phyloP scores from a whole-genome alignment of 345 rosid species.

The Physaria fendleri region DNA sequence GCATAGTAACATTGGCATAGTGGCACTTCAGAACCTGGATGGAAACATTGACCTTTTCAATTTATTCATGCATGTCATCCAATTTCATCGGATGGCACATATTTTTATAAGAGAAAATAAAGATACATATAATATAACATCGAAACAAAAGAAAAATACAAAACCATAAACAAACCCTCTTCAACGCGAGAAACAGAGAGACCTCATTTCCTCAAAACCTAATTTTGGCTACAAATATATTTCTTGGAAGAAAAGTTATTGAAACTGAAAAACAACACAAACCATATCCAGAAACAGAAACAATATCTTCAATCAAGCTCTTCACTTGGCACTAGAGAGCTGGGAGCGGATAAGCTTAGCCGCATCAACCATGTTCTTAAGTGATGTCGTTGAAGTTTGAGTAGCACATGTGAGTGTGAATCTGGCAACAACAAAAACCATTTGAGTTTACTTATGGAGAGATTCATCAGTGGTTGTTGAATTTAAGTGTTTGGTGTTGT shows the following conservation, averaged over 20 bases:
- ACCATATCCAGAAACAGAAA: background rate
- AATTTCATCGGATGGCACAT: no score
- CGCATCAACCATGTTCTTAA: conserved; percentile 81
- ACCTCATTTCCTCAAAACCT: conserved; percentile 23
- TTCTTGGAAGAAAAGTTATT: conserved; percentile 22
- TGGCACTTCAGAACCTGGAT: no score
- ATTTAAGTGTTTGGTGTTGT: background rate
- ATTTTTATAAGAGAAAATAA: conserved; percentile 2
- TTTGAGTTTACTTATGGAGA: background rate
- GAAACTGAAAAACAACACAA: conserved; percentile 21
- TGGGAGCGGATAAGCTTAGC: conserved; percentile 86
- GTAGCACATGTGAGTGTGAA: conserved; percentile 99
- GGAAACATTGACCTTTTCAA: no score
- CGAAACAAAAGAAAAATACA: background rate
- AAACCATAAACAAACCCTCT: background rate
- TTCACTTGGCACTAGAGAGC: conserved; percentile 83
- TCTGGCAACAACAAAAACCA: conserved; percentile 32
- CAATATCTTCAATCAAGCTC: conserved; percentile 10
- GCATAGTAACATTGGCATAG: no score
- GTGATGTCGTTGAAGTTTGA: conserved; percentile 94
- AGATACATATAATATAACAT: conserved; percentile 23
- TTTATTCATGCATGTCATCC: no score
- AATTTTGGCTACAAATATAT: conserved; percentile 5
- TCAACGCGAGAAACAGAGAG: background rate
- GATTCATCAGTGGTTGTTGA: background rate